These are phyloP conservation scores for Phytophthora pseudosyringae DNA, from an alignment of 352 stramenopile genomes.

Conservation along the genomic window DNA sequence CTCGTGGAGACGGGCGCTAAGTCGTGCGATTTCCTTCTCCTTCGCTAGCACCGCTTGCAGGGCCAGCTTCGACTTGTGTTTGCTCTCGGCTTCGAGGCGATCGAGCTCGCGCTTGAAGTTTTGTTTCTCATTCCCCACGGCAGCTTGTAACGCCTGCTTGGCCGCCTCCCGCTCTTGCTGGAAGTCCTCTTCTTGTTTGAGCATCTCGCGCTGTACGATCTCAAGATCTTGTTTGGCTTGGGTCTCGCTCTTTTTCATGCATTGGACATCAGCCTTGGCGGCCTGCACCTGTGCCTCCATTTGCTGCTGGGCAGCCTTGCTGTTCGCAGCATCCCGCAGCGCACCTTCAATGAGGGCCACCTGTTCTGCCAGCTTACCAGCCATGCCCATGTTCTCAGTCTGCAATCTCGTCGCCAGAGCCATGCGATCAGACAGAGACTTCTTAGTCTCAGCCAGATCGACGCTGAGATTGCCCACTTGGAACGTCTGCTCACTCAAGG, in stretches of 20 bases:
- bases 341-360: conserved; percentile 76
- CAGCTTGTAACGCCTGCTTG: conserved; percentile 39
- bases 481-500: conserved; percentile 59
- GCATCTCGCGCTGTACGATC: conserved; percentile 60
- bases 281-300: conserved; percentile 64
- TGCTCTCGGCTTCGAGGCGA: conserved; percentile 77
- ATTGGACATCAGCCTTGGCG: conserved; percentile 56
- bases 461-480: conserved; percentile 73
- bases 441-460: conserved; percentile 82
- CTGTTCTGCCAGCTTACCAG: conserved; percentile 81
- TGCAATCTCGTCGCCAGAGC: conserved; percentile 81
- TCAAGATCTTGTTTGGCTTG: conserved; percentile 49
- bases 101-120: conserved; percentile 62
- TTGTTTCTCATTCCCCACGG: conserved; percentile 51
- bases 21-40: conserved; percentile 68
- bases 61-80: conserved; percentile 88
- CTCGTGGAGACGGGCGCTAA: conserved; percentile 62
- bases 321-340: conserved; percentile 57
- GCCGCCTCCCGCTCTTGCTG: conserved; percentile 42
- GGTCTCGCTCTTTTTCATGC: conserved; percentile 45
- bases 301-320: conserved; percentile 49
- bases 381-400: conserved; percentile 86
- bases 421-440: conserved; percentile 84
- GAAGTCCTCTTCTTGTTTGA: conserved; percentile 32
- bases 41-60: conserved; percentile 82